Evolutionary conservation across 169 alveolate species (phyloP), one percentile per base, ranked within the genome.

Genomic region (Eimeria necatrix): DNA sequence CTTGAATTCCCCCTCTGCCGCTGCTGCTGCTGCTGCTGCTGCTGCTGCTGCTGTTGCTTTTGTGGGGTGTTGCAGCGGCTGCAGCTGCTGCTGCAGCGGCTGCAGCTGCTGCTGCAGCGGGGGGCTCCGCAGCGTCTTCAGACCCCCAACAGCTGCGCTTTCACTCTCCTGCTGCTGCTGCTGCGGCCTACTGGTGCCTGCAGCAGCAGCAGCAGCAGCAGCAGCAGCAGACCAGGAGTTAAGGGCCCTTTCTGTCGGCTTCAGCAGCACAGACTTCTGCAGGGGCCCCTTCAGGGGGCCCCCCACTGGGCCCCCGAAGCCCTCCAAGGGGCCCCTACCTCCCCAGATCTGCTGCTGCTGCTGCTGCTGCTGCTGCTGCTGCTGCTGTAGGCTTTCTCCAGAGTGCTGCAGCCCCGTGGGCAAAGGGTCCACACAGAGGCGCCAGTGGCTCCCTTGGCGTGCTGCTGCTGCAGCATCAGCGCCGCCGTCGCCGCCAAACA

Each of bases 141-240:
- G 81, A n/a, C 52, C 18, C 18, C 10, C 51, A 18, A 24, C 20
- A 24, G 81, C 81, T 71, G 81, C 64, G 8, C 14, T 8, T 8
- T 56, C 8, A 56, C 8, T 56, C 64, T 9, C 64, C 64, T 56
- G 20, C 20, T 56, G 64, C 64, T 56, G 64, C 64, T 9, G 64
- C 64, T 56, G 64, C 48, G 14, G 81, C 49, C 46, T n/a, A 20
- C 81, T 48, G 20, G 81, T 10, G 4, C 51, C 81, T 4, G 81
- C 81, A 71, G 51, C 81, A 71, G 81, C 81, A 71, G 81, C 81
- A 71, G 81, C 81, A 71, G 81, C 81, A 71, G 81, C 81, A 71
- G 14, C 20, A 56, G 14, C 64, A 56, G 64, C 64, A 56, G 81
- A n/a, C 46, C 9, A 32, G 22, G 46, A 26, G 9, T n/a, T 9